A percentile compares a stretch with the other conserved stretches of the same genome.
These are phyloP conservation scores for Rhynchospora breviuscula DNA, from an alignment of 176 grass and related monocot genomes.

Conservation along the genomic window DNA sequence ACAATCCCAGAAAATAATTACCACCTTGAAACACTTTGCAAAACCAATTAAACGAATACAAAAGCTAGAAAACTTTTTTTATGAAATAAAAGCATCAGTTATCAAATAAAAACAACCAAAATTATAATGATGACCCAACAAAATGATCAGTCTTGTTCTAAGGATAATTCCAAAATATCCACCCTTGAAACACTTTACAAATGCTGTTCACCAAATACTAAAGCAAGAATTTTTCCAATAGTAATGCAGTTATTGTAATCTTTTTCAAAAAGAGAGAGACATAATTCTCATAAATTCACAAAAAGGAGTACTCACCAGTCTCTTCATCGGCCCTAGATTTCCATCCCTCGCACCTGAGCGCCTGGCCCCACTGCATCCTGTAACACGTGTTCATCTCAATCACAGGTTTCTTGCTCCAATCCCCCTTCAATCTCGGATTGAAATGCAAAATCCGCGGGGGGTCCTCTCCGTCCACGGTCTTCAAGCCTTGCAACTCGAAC, in stretches of 20 bases:
- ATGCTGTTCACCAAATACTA: no score
- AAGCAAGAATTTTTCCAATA: no score
- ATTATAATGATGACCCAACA: neutral
- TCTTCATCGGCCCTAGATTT: slow-evolving; percentile 76
- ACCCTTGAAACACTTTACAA: no score
- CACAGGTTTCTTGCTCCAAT: slow-evolving; percentile 87
- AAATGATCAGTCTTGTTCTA: no score
- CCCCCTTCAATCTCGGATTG: slow-evolving; percentile 80
- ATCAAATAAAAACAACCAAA: neutral
- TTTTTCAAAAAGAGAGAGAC: neutral
- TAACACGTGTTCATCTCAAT: slow-evolving; percentile 99
- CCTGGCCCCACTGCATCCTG: slow-evolving; percentile 89
- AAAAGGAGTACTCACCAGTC: slow-evolving; percentile 39
- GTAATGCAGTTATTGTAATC: no score
- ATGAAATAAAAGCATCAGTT: neutral
- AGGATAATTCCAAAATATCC: no score
- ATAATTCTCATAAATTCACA: no score
- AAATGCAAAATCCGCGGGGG: slow-evolving; percentile 93
- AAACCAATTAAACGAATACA: no score
- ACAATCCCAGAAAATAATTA: no score
- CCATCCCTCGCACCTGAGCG: slow-evolving; percentile 75
- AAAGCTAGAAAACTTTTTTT: no score
- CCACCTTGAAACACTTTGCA: no score
- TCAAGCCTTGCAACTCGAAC: slow-evolving; percentile 92
- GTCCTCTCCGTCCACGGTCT: slow-evolving; percentile 84